phyloP scores from a whole-genome alignment of 768 basidiomycete genomes.

The Nidularia sp. region DNA sequence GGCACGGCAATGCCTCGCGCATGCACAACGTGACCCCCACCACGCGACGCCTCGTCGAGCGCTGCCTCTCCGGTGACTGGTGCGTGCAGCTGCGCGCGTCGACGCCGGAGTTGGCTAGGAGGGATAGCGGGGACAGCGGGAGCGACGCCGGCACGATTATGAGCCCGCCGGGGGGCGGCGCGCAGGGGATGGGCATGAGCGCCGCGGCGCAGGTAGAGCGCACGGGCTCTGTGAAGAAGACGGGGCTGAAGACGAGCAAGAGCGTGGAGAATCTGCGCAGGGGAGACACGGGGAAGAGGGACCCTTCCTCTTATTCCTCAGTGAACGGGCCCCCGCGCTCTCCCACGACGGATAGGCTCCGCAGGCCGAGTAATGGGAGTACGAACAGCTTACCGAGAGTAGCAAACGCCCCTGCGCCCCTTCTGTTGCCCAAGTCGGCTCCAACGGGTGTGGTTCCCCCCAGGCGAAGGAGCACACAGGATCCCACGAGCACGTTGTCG shows the following conservation, averaged over 20 bases:
- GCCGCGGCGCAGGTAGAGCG: conserved; percentile 29
- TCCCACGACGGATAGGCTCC: conserved; percentile 27
- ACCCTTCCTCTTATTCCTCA: conserved; percentile 6
- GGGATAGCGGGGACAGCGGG: conserved; percentile 34
- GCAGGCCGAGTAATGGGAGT: conserved; percentile 38
- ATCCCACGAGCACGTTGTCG: no score
- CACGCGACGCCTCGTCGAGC: conserved; percentile 86
- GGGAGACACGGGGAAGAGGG: conserved; percentile 11
- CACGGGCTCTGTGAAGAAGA: conserved; percentile 29
- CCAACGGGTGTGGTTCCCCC: conserved; percentile 1
- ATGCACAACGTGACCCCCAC: conserved; percentile 85
- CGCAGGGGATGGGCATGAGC: conserved; percentile 16
- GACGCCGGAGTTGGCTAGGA: conserved; percentile 8
- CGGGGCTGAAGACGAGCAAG: conserved; percentile 57
- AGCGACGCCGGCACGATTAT: conserved; percentile 37
- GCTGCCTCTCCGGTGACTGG: conserved; percentile 88
- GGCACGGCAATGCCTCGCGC: conserved; percentile 61
- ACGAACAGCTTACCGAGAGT: conserved; percentile 29
- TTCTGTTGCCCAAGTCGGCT: neutral
- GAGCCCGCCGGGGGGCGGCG: conserved; percentile 30
- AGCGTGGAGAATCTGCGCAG: conserved; percentile 59
- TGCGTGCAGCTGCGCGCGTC: conserved; percentile 60
- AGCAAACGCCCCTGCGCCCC: conserved; percentile 15
- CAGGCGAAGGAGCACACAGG: conserved; percentile 9
- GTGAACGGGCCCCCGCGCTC: conserved; percentile 19